Evolutionary conservation across 106 monocot species (phyloP).

Genomic region (Platanthera zijinensis): DNA sequence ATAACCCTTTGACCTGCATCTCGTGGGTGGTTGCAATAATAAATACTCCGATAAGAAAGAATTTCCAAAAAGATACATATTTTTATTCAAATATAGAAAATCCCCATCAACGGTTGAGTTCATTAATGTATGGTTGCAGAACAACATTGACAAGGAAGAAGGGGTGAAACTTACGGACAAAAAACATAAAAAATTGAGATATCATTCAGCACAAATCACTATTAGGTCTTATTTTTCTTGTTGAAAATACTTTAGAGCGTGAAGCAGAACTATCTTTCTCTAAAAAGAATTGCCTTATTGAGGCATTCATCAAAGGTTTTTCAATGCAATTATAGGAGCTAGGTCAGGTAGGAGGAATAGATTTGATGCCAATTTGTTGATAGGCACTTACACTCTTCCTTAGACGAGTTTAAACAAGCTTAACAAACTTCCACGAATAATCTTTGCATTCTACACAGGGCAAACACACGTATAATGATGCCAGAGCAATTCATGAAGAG

Average conservation of each 20-base stretch:
- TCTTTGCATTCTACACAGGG: too few species aligned
- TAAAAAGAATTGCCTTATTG: background rate
- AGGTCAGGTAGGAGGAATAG: background rate
- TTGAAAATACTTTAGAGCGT: background rate
- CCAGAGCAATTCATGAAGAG: too few species aligned
- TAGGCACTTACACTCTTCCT: too few species aligned
- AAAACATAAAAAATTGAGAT: background rate
- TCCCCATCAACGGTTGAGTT: background rate
- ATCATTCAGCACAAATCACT: background rate
- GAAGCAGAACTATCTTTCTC: too few species aligned
- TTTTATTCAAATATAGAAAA: background rate
- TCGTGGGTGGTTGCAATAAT: background rate
- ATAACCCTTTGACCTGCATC: constrained; percentile 82
- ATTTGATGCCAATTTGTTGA: too few species aligned
- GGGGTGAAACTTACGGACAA: background rate
- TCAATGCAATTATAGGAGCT: background rate
- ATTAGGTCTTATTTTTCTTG: background rate
- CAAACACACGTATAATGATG: too few species aligned
- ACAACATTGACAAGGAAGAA: background rate
- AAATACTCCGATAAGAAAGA: background rate
- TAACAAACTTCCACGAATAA: too few species aligned
- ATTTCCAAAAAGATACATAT: background rate
- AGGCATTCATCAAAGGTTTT: background rate
- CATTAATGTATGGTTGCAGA: background rate
- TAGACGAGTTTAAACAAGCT: too few species aligned